Evolutionary conservation across 495 filamentous ascomycete genomes (phyloP).

Genomic region (Aspergillus sparsus): DNA sequence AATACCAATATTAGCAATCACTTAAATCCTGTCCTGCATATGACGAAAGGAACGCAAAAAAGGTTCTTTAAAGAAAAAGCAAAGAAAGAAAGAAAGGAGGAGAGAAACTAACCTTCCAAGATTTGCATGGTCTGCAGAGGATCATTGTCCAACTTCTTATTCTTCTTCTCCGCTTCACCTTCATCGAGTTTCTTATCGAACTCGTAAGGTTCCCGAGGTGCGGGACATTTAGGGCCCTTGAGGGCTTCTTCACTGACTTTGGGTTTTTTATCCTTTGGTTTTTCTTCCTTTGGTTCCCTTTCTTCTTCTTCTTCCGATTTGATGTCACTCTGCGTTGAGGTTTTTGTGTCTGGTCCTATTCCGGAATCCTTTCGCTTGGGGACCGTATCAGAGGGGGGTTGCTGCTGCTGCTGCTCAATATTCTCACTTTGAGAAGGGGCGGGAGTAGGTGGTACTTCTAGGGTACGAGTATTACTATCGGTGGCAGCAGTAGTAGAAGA

Average conservation of each 20-base stretch:
- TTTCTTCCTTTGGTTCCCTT: too few relatives aligned
- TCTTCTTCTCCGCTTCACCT: conserved; percentile 9
- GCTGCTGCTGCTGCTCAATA: too few relatives aligned
- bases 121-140: background rate
- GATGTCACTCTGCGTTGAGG: background rate
- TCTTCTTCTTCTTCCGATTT: background rate
- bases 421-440: background rate
- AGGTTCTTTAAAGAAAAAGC: background rate
- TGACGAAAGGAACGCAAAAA: background rate
- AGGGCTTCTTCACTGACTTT: conserved; percentile 40
- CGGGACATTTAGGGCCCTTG: conserved; percentile 35
- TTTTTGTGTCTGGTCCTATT: too few relatives aligned
- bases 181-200: conserved; percentile 32
- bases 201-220: conserved; percentile 30
- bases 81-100: background rate
- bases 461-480: background rate
- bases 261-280: background rate
- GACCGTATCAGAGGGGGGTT: too few relatives aligned
- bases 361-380: too few relatives aligned
- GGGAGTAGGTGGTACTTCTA: background rate
- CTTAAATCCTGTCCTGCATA: background rate
- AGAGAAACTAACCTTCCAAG: background rate
- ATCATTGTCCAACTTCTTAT: background rate
- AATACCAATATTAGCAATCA: background rate
- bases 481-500: background rate